A percentile compares a stretch with the other conserved stretches of the same genome.
Evolutionary conservation across 768 basidiomycete genomes (phyloP).

Genomic region (Leccinum variicolor): DNA sequence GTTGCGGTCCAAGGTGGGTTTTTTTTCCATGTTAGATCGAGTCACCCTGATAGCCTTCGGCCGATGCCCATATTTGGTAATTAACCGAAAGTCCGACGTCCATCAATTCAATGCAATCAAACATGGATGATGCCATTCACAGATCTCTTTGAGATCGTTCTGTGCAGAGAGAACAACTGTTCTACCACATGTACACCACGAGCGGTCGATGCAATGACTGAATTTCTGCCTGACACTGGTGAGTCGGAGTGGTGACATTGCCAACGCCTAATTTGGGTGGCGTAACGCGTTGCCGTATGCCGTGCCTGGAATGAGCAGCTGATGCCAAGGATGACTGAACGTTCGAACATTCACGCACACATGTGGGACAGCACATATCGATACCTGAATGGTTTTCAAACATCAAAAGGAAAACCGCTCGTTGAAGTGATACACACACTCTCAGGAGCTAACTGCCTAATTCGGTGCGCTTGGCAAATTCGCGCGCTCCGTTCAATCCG

Average conservation of each 20-base stretch:
- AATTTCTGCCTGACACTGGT: not conserved
- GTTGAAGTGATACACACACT: not conserved
- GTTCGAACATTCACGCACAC: not conserved
- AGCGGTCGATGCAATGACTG: not conserved
- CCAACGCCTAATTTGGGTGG: not conserved
- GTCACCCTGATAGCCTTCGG: slow-evolving; percentile 25
- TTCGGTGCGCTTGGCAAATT: not conserved
- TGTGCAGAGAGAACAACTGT: too few species aligned
- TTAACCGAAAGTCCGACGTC: slow-evolving; percentile 23
- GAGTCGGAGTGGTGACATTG: too few species aligned
- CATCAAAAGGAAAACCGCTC: not conserved
- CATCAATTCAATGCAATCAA: not conserved
- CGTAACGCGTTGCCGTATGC: too few species aligned
- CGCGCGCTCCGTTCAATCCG: slow-evolving; percentile 1
- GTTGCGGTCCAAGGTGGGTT: not conserved
- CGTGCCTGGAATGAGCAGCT: not conserved
- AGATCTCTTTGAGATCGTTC: not conserved
- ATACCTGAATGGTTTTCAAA: not conserved
- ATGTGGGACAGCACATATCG: not conserved
- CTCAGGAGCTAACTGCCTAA: not conserved
- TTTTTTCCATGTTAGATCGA: slow-evolving; percentile 12
- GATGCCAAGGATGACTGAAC: not conserved
- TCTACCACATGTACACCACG: too few species aligned
- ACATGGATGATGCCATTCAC: not conserved
- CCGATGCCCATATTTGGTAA: slow-evolving; percentile 20